Percentiles rank a stretch among this genome's conserved stretches.
These are phyloP conservation scores for Aureobasidium uvarum DNA, from an alignment of 2,329 filamentous ascomycete genomes.

Conservation along the genomic window DNA sequence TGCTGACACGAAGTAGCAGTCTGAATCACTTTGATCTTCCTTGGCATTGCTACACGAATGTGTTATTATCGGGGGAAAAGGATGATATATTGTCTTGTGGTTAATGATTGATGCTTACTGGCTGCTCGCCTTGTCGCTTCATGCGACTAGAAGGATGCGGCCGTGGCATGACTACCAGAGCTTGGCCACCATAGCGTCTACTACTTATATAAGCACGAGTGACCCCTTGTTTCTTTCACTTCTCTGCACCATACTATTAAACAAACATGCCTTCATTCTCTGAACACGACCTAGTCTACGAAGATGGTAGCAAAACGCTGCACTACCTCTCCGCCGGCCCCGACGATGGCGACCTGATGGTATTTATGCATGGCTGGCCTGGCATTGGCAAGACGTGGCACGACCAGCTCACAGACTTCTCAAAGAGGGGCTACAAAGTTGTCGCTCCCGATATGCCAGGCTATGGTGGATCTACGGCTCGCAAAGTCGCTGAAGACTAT, in stretches of 20 bases:
- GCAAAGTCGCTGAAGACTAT: constrained; percentile 37
- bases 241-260: background rate
- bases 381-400: constrained; percentile 41
- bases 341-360: constrained; percentile 33
- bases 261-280: constrained; percentile 29
- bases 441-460: constrained; percentile 41
- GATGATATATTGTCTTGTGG: constrained; percentile 2
- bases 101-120: constrained; percentile 4
- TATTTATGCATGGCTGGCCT: constrained; percentile 40
- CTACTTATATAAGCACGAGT: background rate
- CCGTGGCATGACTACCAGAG: constrained; percentile 4
- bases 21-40: background rate
- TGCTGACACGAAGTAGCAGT: constrained; percentile 13
- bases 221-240: background rate
- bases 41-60: background rate
- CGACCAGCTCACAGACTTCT: constrained; percentile 38
- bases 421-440: constrained; percentile 33
- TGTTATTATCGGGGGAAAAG: background rate
- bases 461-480: constrained; percentile 39
- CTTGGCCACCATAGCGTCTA: background rate
- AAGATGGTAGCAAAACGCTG: constrained; percentile 32
- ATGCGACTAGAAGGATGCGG: background rate
- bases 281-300: constrained; percentile 31
- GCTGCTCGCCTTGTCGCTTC: background rate
- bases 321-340: constrained; percentile 35